Evolutionary conservation across 1,284 basidiomycete species (phyloP).

Genomic region (Melanopsichium pennsylvanicum): DNA sequence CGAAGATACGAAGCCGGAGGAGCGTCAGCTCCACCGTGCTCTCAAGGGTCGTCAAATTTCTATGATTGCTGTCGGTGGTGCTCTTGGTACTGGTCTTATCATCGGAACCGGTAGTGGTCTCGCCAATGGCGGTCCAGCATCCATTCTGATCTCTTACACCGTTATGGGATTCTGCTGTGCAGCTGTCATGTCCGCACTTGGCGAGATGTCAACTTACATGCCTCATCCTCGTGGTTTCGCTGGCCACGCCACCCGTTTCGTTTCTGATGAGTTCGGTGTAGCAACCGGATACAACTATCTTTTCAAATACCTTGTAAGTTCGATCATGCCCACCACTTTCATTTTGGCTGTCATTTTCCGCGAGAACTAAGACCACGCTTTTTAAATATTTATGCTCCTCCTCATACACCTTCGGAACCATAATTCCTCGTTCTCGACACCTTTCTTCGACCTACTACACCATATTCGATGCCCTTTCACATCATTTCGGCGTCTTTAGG

Average conservation of each 20-base stretch:
- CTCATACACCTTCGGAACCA: too few relatives aligned
- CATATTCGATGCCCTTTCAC: conserved; percentile 55
- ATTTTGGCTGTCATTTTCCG: too few relatives aligned
- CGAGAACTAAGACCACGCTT: too few relatives aligned
- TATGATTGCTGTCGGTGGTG: conserved; percentile 70
- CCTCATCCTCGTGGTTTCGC: conserved; percentile 67
- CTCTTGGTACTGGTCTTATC: conserved; percentile 74
- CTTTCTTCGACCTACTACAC: not conserved
- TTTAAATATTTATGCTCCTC: too few relatives aligned
- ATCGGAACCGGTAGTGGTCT: conserved; percentile 72
- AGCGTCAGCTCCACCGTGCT: conserved; percentile 58
- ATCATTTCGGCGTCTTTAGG: conserved; percentile 39
- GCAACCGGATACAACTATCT: conserved; percentile 60
- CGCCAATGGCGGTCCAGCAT: conserved; percentile 67
- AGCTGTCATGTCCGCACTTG: conserved; percentile 62
- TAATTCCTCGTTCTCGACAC: too few relatives aligned
- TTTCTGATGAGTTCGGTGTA: conserved; percentile 68
- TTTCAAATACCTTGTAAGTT: conserved; percentile 27
- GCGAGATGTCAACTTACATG: conserved; percentile 68
- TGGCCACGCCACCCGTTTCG: conserved; percentile 67
- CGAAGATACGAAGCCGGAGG: conserved; percentile 24
- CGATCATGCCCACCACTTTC: not conserved
- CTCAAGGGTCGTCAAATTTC: conserved; percentile 72
- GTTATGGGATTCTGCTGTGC: conserved; percentile 58
- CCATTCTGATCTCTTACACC: conserved; percentile 68